Evolutionary conservation across 2,329 filamentous ascomycete species (phyloP), one percentile per base, ranked within the genome.

Genomic region (Alternaria sp.): DNA sequence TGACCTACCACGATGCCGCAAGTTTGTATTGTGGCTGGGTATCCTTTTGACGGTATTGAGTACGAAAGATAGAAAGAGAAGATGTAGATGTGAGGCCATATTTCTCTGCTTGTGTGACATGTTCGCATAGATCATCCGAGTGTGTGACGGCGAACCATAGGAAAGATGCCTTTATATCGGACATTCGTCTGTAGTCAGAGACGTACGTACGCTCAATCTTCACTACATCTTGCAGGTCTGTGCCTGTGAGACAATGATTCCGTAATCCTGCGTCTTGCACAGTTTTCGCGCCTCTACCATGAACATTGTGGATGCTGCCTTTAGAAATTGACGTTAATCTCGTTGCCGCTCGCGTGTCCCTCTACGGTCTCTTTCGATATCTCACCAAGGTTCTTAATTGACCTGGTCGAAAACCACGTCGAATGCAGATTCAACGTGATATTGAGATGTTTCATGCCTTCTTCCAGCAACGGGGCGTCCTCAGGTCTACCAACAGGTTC

Each of bases 371-470:
- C 71, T 63, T 79, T 82, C 36, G 82, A 61, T 14, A 80, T 77
- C 31, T 72, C 70, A 11, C 77, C 75, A 40, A 84, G 78, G 37
- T 81, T 84, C 42, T 78, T 72, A 56, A 82, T 74, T 4, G 82
- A 85, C 62, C 73, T 78, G 45, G 79, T 76, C 1, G 82, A 79
- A 62, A 80, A 81, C 84, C 84, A 86, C 1, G 84, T 84, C 37
- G 85, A 60, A 72, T 86, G 84, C 17, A 83, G 83, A 46, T 78
- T 83, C 39, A 84, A 63, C 0, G 83, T 79, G 58, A 86, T 69
- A 58, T 85, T 84, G 11, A 84, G 77, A 21, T 79, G 76, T 50
- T 77, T 73, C 2, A 74, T 74, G 17, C 81, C 80, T n/a, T 80
- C 73, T 6, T 73, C 66, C 24, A 84, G 65, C 44, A 85, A 69